A percentile compares a stretch with the other conserved stretches of the same genome.
These are phyloP conservation scores for Primulina eburnea DNA, from an alignment of 257 asterid species.

Conservation along the genomic window DNA sequence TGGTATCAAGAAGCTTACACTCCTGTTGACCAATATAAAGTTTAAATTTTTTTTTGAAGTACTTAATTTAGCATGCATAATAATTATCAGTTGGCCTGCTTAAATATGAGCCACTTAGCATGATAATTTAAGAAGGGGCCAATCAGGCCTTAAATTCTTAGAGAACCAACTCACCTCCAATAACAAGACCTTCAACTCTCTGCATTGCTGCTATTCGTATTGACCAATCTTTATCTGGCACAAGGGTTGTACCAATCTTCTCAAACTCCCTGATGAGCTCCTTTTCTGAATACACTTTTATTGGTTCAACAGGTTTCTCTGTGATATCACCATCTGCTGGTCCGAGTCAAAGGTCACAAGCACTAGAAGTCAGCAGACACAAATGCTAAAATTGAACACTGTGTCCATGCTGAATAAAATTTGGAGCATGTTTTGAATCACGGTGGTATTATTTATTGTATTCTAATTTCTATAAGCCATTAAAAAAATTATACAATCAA, in stretches of 20 bases:
- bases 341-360: constrained; percentile 28
- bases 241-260: constrained; percentile 83
- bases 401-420: neutral
- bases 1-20: constrained; percentile 13
- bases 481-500: constrained; percentile 3
- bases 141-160: constrained; percentile 8
- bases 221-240: constrained; percentile 99
- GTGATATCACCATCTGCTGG: constrained; percentile 91
- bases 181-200: constrained; percentile 85
- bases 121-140: constrained; percentile 14
- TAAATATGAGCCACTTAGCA: constrained; percentile 12
- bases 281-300: constrained; percentile 91
- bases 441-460: constrained; percentile 4
- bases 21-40: constrained; percentile 9
- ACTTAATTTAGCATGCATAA: constrained; percentile 3
- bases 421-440: neutral
- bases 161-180: constrained; percentile 70
- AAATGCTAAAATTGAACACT: constrained; percentile 21
- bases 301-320: constrained; percentile 90
- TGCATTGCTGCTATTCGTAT: constrained; percentile 93
- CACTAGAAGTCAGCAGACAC: constrained; percentile 24
- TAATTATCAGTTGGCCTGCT: neutral
- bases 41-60: constrained; percentile 12
- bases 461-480: constrained; percentile 14
- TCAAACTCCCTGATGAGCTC: constrained; percentile 95